Base-by-base conservation (phyloP, 2,329 filamentous ascomycete species). In the Pyricularia sp. region DNA sequence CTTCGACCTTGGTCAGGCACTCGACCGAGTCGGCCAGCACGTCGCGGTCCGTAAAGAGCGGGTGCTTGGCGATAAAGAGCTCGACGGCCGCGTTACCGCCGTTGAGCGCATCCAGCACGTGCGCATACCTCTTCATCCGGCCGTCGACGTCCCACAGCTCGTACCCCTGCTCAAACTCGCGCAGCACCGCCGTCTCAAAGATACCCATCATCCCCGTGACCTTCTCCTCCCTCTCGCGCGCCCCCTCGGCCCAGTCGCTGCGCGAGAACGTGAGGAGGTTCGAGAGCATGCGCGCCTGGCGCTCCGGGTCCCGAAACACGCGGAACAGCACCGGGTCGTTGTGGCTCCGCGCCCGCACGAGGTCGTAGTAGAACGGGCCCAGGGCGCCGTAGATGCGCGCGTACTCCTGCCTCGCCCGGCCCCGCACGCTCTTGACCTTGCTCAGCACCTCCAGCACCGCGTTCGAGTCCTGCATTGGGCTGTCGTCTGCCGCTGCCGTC, bases 141-240 rank as follows among this genome's bases (percentile, higher is more conserved):
- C 92, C 93, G 72, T 97, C 91, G 68, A 96, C 88, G 77, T 99
- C 94, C 81, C 91, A 92, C 63, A 88, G 89, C 77, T 95, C 92
- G 73, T 96, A 97, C 4, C 93, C 95, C 75, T 95, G 91, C 78
- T 96, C 92, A 73, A 99, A 99, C 77, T 99, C 95, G 66, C 91
- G 87, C 67, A 97, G 81, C 3, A 96, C 94, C 3, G 94, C 93
- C 69, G 90, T 93, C 79, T 98, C 94, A 74, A 99, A 99, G 70
- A 95, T 89, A 55, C 85, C 85, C 72, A 90, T 87, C 85, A 96
- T 93, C 28, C 84, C 86, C 55, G 86, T 82, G 25, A 99, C 81
- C 75, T 90, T 92, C 71, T 91, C 88, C 74, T 91, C 87, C 63
- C 94, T 84, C 73, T 88, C 84, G 65, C 81, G 78, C 83, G 91